A percentile compares a stretch with the other conserved stretches of the same genome.
Conservation (phyloP, 495 filamentous ascomycete species). For the Penicillium manginii region DNA sequence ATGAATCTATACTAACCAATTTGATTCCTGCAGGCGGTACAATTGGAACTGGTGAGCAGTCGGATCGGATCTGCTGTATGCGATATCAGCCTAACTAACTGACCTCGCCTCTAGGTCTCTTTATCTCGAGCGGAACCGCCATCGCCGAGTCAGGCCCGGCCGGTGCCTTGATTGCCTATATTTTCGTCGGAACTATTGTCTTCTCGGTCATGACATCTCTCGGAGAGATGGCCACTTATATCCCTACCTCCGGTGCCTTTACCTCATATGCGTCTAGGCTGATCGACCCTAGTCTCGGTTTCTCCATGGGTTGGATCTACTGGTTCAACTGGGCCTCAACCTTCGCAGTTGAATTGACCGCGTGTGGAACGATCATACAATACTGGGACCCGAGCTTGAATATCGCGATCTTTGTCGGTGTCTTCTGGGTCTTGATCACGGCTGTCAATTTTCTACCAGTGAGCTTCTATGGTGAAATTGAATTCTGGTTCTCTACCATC, state of each 20-base stretch:
- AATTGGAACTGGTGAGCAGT: slow-evolving; percentile 63
- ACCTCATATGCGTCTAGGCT: slow-evolving; percentile 71
- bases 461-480: slow-evolving; percentile 56
- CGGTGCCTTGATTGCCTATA: slow-evolving; percentile 66
- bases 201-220: slow-evolving; percentile 53
- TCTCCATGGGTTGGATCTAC: slow-evolving; percentile 76
- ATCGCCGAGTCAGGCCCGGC: slow-evolving; percentile 65
- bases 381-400: slow-evolving; percentile 65
- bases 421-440: slow-evolving; percentile 68
- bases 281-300: slow-evolving; percentile 68
- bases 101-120: slow-evolving; percentile 40
- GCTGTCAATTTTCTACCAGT: slow-evolving; percentile 63
- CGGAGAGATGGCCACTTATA: slow-evolving; percentile 73
- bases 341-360: slow-evolving; percentile 68
- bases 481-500: slow-evolving; percentile 63
- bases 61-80: not conserved
- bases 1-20: not conserved
- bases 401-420: slow-evolving; percentile 65
- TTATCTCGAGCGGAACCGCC: slow-evolving; percentile 69
- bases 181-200: slow-evolving; percentile 58
- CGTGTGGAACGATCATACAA: slow-evolving; percentile 67
- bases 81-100: slow-evolving; percentile 11
- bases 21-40: slow-evolving; percentile 65
- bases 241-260: slow-evolving; percentile 72
- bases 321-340: slow-evolving; percentile 62